These are phyloP conservation scores for Septoria petroselini DNA, from an alignment of 2,329 filamentous ascomycete species.

Conservation along the genomic window DNA sequence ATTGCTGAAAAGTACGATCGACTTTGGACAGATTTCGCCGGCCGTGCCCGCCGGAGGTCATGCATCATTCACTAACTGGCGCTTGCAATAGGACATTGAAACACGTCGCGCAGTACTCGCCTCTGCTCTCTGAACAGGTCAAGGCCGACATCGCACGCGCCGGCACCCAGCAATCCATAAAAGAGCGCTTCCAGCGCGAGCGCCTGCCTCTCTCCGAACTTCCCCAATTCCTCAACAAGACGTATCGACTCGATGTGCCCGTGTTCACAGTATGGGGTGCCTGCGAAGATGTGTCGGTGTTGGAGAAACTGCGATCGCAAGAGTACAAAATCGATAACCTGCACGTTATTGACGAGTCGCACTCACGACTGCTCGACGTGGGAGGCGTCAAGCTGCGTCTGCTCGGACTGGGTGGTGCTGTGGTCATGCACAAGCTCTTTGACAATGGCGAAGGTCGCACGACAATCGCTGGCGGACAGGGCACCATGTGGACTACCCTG, in stretches of 20 bases:
- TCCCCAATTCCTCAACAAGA: slow-evolving; percentile 79
- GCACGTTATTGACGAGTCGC: slow-evolving; percentile 97
- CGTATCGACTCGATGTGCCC: slow-evolving; percentile 86
- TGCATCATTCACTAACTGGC: slow-evolving; percentile 15
- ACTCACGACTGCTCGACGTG: slow-evolving; percentile 89
- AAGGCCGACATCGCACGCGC: slow-evolving; percentile 65
- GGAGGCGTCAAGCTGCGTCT: slow-evolving; percentile 94
- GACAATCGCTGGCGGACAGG: slow-evolving; percentile 95
- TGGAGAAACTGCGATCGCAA: slow-evolving; percentile 95
- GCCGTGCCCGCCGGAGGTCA: neutral
- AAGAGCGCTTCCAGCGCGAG: slow-evolving; percentile 74
- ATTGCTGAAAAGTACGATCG: slow-evolving; percentile 90
- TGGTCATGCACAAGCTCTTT: slow-evolving; percentile 99
- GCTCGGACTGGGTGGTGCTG: slow-evolving; percentile 87
- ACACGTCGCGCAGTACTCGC: slow-evolving; percentile 97
- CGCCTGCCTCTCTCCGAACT: slow-evolving; percentile 92
- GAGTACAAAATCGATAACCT: slow-evolving; percentile 98
- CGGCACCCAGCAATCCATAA: slow-evolving; percentile 68
- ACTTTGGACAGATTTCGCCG: neutral
- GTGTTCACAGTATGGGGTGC: slow-evolving; percentile 99
- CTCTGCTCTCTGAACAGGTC: slow-evolving; percentile 75
- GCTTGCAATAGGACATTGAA: slow-evolving; percentile 73
- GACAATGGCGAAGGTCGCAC: slow-evolving; percentile 97
- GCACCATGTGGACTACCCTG: slow-evolving; percentile 99
- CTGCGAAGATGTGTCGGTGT: slow-evolving; percentile 93